Conservation (phyloP, 495 filamentous ascomycete genomes). For the Haplographium delicatum region DNA sequence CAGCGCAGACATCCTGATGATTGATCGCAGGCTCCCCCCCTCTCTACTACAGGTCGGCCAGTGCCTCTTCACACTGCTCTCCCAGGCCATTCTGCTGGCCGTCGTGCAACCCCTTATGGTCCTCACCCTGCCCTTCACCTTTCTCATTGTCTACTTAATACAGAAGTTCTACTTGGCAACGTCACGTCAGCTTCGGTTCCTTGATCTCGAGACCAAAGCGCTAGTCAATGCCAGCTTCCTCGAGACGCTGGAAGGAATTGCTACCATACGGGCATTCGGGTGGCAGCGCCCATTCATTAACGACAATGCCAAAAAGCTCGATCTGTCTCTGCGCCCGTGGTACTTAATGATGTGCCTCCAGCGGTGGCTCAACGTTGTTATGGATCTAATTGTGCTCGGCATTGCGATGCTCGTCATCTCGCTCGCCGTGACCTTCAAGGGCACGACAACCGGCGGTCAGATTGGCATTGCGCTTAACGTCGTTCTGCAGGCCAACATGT, state of each 20-base stretch:
- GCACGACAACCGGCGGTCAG: background rate
- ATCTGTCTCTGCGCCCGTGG: background rate
- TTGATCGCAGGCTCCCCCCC: background rate
- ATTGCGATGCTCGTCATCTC: background rate
- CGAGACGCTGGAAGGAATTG: background rate
- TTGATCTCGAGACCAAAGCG: conserved; percentile 48
- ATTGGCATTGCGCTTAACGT: background rate
- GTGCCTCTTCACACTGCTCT: background rate
- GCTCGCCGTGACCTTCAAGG: background rate
- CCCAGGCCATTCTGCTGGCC: background rate
- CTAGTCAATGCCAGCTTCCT: background rate
- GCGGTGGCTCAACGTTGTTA: background rate
- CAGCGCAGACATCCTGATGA: background rate
- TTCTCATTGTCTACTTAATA: conserved; percentile 37
- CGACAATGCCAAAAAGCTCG: background rate
- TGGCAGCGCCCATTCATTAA: background rate
- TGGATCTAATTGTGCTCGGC: background rate
- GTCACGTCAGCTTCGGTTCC: conserved; percentile 51
- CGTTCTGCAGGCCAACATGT: background rate
- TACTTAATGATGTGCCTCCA: background rate
- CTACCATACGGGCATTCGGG: background rate
- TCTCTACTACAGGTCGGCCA: background rate
- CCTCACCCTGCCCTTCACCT: background rate
- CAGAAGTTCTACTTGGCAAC: conserved; percentile 58
- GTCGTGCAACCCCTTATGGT: background rate